Evolutionary conservation across 208 protist species (phyloP).

Genomic region (Trypanosoma mega): DNA sequence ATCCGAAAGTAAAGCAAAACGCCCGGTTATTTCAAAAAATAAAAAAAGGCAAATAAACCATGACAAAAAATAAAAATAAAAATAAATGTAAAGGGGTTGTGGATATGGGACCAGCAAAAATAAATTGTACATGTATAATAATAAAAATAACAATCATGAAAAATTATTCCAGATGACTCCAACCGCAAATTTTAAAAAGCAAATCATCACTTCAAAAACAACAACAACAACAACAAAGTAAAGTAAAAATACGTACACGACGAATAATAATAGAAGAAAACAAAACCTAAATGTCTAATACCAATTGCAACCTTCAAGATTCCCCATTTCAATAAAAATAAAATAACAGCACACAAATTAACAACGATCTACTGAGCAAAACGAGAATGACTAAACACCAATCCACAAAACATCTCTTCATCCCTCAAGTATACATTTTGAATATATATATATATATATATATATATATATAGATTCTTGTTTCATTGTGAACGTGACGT

Average conservation of each 20-base stretch:
- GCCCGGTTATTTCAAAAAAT: not conserved
- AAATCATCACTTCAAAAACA: too few relatives aligned
- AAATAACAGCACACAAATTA: constrained; percentile 8
- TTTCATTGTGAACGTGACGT: constrained; percentile 2
- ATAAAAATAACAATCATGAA: too few relatives aligned
- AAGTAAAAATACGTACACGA: too few relatives aligned
- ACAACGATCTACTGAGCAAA: too few relatives aligned
- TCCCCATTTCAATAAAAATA: constrained; percentile 15
- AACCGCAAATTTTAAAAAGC: too few relatives aligned
- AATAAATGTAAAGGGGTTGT: not conserved
- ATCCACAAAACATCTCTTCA: not conserved
- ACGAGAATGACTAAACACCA: not conserved
- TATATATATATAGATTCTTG: too few relatives aligned
- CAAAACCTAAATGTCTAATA: not conserved
- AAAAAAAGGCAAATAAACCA: not conserved
- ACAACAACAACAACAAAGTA: too few relatives aligned
- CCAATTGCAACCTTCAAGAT: not conserved
- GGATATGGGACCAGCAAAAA: too few relatives aligned
- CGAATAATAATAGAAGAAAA: not conserved
- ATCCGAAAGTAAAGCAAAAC: too few relatives aligned
- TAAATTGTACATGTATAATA: too few relatives aligned
- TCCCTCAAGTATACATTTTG: not conserved
- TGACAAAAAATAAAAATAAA: constrained; percentile 4
- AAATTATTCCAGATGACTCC: too few relatives aligned
- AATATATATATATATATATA: too few relatives aligned